phyloP scores from a whole-genome alignment of 2,329 filamentous ascomycete genomes.

The Aspergillus versicolor region DNA sequence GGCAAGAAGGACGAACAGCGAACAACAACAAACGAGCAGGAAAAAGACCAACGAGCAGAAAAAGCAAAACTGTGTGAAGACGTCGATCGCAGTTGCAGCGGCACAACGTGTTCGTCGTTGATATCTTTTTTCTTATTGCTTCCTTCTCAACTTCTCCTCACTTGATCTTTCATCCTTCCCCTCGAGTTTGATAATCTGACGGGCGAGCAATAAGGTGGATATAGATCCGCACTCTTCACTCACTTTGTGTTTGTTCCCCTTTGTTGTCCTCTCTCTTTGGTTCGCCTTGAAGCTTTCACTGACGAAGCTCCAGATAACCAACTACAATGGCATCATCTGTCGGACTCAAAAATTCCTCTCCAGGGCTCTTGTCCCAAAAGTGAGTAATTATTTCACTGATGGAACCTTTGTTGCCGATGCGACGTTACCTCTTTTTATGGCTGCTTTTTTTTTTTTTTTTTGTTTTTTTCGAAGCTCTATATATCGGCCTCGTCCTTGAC shows the following conservation, averaged over 20 bases:
- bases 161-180: background rate
- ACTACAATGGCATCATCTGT: conserved; percentile 43
- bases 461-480: background rate
- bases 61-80: conserved; percentile 1
- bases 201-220: background rate
- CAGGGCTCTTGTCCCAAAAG: conserved; percentile 63
- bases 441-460: background rate
- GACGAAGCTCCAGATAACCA: background rate
- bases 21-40: background rate
- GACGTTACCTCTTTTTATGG: background rate
- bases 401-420: background rate
- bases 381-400: conserved; percentile 38
- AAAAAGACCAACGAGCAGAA: background rate
- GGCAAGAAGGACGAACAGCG: background rate
- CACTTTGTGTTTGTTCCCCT: background rate
- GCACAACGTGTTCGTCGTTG: conserved; percentile 8
- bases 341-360: conserved; percentile 60
- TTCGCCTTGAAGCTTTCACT: conserved; percentile 1
- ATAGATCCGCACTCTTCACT: background rate
- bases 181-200: background rate
- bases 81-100: conserved; percentile 16
- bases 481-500: background rate
- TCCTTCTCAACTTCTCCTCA: background rate
- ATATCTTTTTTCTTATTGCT: conserved; percentile 4
- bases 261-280: background rate